Base-by-base conservation (phyloP, 2,329 filamentous ascomycete species). In the Botryotinia narcissicola region DNA sequence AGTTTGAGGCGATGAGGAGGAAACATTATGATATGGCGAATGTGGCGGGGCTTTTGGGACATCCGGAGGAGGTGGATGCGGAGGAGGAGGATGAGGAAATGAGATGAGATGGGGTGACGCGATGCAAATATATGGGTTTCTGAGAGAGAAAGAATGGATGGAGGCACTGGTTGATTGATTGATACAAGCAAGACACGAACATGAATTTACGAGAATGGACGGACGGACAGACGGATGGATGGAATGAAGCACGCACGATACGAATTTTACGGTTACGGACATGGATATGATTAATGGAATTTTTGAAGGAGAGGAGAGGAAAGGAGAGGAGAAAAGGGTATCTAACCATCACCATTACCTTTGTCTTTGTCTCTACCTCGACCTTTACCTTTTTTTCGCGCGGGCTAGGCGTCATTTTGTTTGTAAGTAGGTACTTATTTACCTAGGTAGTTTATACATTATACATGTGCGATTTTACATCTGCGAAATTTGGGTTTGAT, bases 11-110 rank as follows among this genome's bases (percentile, higher is more conserved):
- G 84, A 87, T 94, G 86, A 89, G 96, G 80, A 98, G 96, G 90
- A 95, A 91, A 85, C 96, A 99, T 83, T 99, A 99, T 83, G 96
- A 99, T 87, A 99, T 99, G 96, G 94, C 90, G 84, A 92, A 96
- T 80, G 94, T 98, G 74, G 97, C 96, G 80, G 89, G 91, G 80
- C 84, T 98, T 71, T 88, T 99, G 77, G 95, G 94, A 22, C 91
- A 93, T 79, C 90, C 91, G 5, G 91, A 92, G 80, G 85, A 88
- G 5, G 79, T 92, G 64, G 88, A 90, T 67, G 89, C 89, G n/a
- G 81, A 87, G 76, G 86, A 84, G 61, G 86, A 84, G 60, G 89
- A 90, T 62, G 84, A 82, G 20, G 81, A 77, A 8, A 79, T 80
- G 78, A 79, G 83, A 78, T 35, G 42, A 16, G 35, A 37, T 32